These are phyloP conservation scores for Rhynchospora pubera DNA, from an alignment of 176 grass and related monocot genomes.

Conservation along the genomic window DNA sequence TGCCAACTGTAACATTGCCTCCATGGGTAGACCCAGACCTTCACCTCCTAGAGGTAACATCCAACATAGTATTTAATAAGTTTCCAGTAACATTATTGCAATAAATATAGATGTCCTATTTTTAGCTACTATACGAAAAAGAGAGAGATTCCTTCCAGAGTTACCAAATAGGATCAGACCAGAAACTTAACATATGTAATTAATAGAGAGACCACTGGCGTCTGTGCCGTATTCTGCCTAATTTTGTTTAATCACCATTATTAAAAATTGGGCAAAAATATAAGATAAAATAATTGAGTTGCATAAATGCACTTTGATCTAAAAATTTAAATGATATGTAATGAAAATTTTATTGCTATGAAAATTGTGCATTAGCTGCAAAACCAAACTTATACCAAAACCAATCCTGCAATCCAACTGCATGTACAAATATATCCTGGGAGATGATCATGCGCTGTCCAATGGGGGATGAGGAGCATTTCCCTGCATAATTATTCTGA, in stretches of 20 bases:
- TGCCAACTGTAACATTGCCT: constrained; percentile 99
- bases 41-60: constrained; percentile 46
- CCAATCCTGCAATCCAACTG: neutral
- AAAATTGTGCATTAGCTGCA: neutral
- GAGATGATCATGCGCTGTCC: neutral
- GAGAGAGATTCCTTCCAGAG: neutral
- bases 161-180: neutral
- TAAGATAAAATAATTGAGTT: neutral
- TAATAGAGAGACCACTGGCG: neutral
- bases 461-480: neutral
- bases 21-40: constrained; percentile 54
- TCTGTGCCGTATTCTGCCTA: neutral
- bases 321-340: neutral
- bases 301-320: neutral
- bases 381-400: neutral
- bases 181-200: constrained; percentile 2
- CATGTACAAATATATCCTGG: neutral
- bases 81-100: neutral
- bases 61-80: neutral
- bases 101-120: neutral
- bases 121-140: neutral
- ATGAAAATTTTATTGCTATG: neutral
- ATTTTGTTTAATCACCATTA: neutral
- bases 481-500: neutral
- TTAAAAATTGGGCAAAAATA: neutral